Evolutionary conservation across 2,329 filamentous ascomycete species (phyloP), one percentile per base, ranked within the genome.

Genomic region (Xylariaceae sp.): DNA sequence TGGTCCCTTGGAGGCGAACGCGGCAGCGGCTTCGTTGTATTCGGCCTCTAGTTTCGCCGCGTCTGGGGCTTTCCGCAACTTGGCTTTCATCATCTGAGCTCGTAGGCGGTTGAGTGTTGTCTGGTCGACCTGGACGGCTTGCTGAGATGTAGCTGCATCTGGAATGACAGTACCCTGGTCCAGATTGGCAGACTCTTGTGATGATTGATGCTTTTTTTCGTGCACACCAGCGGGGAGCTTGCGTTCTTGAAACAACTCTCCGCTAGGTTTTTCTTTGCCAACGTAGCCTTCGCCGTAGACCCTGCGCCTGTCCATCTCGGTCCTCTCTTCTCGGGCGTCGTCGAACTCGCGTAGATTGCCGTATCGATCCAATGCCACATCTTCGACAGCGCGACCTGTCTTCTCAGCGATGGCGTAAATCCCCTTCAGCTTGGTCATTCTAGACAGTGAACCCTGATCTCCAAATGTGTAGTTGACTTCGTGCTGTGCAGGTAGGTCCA

Each of bases 51-150:
- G 77, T 54, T 84, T 77, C 2, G 80, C 80, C 1, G 82, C 85
- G 54, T 95, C 83, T 0, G 88, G 79, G 0, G 87, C 82, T 14
- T 85, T 84, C 49, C 83, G 85, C 37, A 98, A 72, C 62, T 94
- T 95, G 4, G 93, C 93, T 64, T 94, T 96, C 86, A 98, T 92
- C 74, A 97, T 84, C 60, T 93, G 86, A 0, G 93, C 93, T 54
- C 92, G 91, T 40, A 98, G 77, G 49, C 88, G 83, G 67, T 98
- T 98, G 44, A 98, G 73, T 0, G 83, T 74, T 0, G 88, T 93
- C 59, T 86, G 82, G 56, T 95, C 87, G 17, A 94, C 68, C 16
- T 75, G 71, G 0, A 74, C 75, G 4, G 71, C 71, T 6, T 67
- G 66, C 3, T 69, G 62, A n/a, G 72, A 62, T 21, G 70, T 67